Conservation (phyloP, 768 basidiomycete genomes). For the Rubroboletus pulcherrimus region DNA sequence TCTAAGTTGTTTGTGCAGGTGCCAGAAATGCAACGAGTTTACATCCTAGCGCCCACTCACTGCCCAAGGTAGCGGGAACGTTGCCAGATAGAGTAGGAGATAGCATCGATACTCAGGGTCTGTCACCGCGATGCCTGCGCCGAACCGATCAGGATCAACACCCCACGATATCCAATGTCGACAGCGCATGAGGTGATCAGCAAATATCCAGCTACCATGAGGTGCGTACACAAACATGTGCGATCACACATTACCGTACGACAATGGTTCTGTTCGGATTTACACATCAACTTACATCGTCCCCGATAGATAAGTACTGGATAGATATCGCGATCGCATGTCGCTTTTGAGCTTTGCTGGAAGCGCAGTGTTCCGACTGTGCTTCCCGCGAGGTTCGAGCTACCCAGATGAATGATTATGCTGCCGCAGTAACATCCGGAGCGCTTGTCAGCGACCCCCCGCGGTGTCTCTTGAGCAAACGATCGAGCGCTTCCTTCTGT, state of each 20-base stretch:
- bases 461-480: slow-evolving; percentile 77
- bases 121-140: background rate
- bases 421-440: slow-evolving; percentile 2
- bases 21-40: no score
- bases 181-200: background rate
- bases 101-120: background rate
- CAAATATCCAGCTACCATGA: background rate
- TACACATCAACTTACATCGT: slow-evolving; percentile 6
- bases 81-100: background rate
- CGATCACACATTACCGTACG: background rate
- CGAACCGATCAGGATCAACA: background rate
- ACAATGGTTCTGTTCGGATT: background rate
- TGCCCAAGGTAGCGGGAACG: background rate
- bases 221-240: background rate
- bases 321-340: slow-evolving; percentile 15
- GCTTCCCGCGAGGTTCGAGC: background rate
- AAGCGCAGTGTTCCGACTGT: background rate
- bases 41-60: background rate
- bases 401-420: background rate
- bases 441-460: slow-evolving; percentile 23
- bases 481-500: slow-evolving; percentile 89
- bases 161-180: background rate
- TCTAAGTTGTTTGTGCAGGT: background rate
- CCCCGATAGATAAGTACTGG: slow-evolving; percentile 9
- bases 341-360: slow-evolving; percentile 19